These are phyloP conservation scores for Chaetomium cochliodes DNA, from an alignment of 495 filamentous ascomycete species.

Conservation along the genomic window DNA sequence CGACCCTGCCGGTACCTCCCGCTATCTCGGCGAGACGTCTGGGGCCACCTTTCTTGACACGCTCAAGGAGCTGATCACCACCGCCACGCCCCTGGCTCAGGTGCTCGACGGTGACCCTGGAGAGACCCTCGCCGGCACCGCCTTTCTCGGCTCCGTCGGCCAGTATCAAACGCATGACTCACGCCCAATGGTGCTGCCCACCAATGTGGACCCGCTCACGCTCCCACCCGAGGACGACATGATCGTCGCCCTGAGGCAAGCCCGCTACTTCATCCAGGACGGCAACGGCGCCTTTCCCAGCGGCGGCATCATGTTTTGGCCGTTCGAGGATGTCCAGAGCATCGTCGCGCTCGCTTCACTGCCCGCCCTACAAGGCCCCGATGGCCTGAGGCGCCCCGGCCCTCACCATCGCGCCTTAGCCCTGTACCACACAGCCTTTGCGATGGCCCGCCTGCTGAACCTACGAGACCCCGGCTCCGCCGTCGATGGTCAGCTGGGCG, in stretches of 20 bases:
- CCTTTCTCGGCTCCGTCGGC: slow-evolving; percentile 35
- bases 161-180: slow-evolving; percentile 46
- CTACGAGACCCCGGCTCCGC: slow-evolving; percentile 21
- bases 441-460: slow-evolving; percentile 29
- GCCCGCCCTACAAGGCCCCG: neutral
- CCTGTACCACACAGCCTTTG: slow-evolving; percentile 36
- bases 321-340: slow-evolving; percentile 27
- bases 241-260: slow-evolving; percentile 25
- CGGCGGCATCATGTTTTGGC: slow-evolving; percentile 44
- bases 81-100: slow-evolving; percentile 21
- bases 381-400: neutral
- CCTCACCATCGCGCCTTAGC: slow-evolving; percentile 28
- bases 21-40: slow-evolving; percentile 43
- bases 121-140: slow-evolving; percentile 9
- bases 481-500: slow-evolving; percentile 29
- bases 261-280: slow-evolving; percentile 37
- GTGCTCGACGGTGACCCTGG: slow-evolving; percentile 8
- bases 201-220: slow-evolving; percentile 26
- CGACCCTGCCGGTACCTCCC: slow-evolving; percentile 35
- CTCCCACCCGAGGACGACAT: slow-evolving; percentile 34
- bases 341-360: slow-evolving; percentile 17
- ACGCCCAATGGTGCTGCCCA: slow-evolving; percentile 32
- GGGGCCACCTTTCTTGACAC: slow-evolving; percentile 43
- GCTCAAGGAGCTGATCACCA: slow-evolving; percentile 39
- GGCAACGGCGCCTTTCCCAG: slow-evolving; percentile 28